Percentiles rank a stretch among this genome's conserved stretches.
phyloP scores from a whole-genome alignment of 2,329 filamentous ascomycete species.

The Trichoderma koningii region DNA sequence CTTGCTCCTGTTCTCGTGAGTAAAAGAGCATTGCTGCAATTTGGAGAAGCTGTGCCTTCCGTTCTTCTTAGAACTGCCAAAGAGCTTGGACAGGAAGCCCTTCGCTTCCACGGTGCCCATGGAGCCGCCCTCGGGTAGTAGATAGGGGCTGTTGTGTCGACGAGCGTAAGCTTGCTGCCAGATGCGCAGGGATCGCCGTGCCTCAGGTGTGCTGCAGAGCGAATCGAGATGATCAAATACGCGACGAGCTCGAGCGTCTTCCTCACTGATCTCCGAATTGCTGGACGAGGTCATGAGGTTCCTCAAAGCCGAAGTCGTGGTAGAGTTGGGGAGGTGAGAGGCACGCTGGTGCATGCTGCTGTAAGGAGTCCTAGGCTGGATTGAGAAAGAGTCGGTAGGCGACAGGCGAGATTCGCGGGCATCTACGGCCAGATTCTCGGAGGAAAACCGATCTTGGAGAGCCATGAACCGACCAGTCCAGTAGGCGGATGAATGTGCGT shows the following conservation, averaged over 20 bases:
- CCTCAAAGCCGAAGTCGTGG: constrained; percentile 40
- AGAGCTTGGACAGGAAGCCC: constrained; percentile 36
- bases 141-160: constrained; percentile 39
- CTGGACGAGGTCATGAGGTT: constrained; percentile 31
- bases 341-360: constrained; percentile 25
- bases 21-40: constrained; percentile 6
- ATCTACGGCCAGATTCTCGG: constrained; percentile 35
- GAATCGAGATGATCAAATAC: constrained; percentile 51
- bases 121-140: constrained; percentile 45
- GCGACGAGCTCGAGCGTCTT: constrained; percentile 47
- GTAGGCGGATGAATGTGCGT: constrained; percentile 53
- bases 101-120: constrained; percentile 40
- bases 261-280: constrained; percentile 35
- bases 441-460: constrained; percentile 51
- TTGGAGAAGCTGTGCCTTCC: constrained; percentile 32
- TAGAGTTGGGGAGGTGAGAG: constrained; percentile 38
- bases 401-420: constrained; percentile 1
- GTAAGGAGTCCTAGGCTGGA: constrained; percentile 28
- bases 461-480: constrained; percentile 65
- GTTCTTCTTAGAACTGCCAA: constrained; percentile 32
- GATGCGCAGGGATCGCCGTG: constrained; percentile 48
- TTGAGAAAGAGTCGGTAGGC: not conserved
- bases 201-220: constrained; percentile 51
- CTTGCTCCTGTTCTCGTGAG: constrained; percentile 16
- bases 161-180: constrained; percentile 56